phyloP scores from a whole-genome alignment of 1,284 basidiomycete genomes.

The Melanopsichium pennsylvanicum region DNA sequence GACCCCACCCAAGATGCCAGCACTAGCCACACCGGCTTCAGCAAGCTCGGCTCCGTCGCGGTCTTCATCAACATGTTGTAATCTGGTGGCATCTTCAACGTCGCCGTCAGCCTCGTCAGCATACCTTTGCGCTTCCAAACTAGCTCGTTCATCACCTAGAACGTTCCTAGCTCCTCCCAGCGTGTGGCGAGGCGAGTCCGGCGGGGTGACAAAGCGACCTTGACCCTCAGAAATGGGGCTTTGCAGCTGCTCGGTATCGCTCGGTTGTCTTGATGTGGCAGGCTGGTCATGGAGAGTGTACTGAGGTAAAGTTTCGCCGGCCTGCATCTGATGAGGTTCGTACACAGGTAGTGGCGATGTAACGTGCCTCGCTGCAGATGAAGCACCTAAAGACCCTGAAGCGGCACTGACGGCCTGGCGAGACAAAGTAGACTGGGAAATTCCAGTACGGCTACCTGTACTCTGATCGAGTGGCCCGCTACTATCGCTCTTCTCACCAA shows the following conservation, averaged over 20 bases:
- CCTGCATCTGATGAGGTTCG: constrained; percentile 12
- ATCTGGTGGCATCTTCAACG: background rate
- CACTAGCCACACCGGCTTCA: constrained; percentile 24
- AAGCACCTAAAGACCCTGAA: background rate
- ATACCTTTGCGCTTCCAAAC: constrained; percentile 3
- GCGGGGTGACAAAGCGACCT: constrained; percentile 28
- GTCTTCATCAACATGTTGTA: background rate
- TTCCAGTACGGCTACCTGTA: background rate
- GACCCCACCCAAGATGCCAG: constrained; percentile 44
- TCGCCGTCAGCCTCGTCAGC: constrained; percentile 6
- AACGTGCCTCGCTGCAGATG: background rate
- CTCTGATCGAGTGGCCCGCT: background rate
- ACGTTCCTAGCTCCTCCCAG: constrained; percentile 1
- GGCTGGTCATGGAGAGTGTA: constrained; percentile 21
- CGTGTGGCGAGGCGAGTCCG: constrained; percentile 18
- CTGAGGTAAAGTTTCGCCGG: constrained; percentile 17
- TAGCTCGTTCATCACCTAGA: constrained; percentile 2
- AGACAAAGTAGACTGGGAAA: constrained; percentile 1
- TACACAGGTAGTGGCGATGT: constrained; percentile 27
- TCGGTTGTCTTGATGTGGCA: background rate
- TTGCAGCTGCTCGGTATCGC: constrained; percentile 6
- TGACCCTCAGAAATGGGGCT: constrained; percentile 2
- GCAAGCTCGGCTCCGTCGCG: background rate
- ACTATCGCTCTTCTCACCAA: constrained; percentile 42
- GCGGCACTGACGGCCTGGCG: background rate